Base-by-base conservation (phyloP, 2,329 filamentous ascomycete species). In the Arthroderma sp. region DNA sequence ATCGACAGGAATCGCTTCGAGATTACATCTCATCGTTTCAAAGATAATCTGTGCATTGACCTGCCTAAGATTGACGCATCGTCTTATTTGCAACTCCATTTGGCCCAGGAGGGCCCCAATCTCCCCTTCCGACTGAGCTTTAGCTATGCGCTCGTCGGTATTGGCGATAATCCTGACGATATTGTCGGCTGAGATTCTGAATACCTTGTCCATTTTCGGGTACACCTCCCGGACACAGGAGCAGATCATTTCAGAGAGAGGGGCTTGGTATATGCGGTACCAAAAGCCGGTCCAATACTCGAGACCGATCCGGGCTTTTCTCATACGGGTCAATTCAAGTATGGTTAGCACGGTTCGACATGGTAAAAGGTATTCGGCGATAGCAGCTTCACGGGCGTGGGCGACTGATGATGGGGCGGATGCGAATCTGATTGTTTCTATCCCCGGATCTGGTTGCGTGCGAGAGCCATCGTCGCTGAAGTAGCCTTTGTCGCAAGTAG, bases 251-350 rank as follows among this genome's bases (percentile, higher is more conserved):
- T 36, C 15, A 11, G 53, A 49, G 39, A 59, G 51, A 5, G 40
- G 22, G 3, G 48, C 49, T 2, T 52, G 33, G 42, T 60, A 61
- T 5, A 60, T 47, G 9, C 49, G 49, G 22, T 53, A 47, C 59
- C 59, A 61, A 43, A 59, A 61, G 8, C 47, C 29, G 7, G 56
- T 45, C 59, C 59, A 61, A 41, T 53, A 47, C 31, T 46, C 46
- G 29, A 57, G 42, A 3, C 59, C 59, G 11, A 49, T 49, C 15
- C 59, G 55, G 6, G 59, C 54, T 30, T 58, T 59, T 47, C 52
- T 50, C 43, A 61, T 54, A 10, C 59, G 56, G 1, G 52, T 59
- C 15, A 59, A 29, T 40, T 61, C 59, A 5, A 60, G 54, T 3
- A 47, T 49, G 5, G 54, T 47, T 36, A 61, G 55, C 3, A 22